These are phyloP conservation scores for Sisymbrium irio DNA, from an alignment of 345 rosid species.

Conservation along the genomic window DNA sequence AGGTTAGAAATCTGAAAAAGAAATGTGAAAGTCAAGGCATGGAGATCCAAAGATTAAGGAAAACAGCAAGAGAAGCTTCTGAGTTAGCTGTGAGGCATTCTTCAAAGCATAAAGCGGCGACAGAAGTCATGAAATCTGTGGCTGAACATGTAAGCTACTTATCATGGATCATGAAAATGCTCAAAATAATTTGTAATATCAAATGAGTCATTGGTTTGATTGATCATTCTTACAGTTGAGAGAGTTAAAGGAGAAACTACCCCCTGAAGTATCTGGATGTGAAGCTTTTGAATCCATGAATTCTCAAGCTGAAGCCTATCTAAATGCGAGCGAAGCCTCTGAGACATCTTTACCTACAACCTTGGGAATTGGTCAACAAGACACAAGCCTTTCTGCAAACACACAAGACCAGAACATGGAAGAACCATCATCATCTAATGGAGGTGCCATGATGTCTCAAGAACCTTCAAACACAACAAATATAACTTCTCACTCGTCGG, in stretches of 20 bases:
- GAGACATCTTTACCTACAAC: slow-evolving; percentile 37
- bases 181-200: not conserved
- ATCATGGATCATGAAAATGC: slow-evolving; percentile 2
- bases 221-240: slow-evolving; percentile 48
- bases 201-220: not conserved
- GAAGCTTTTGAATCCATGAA: slow-evolving; percentile 57
- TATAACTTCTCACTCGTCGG: slow-evolving; percentile 25
- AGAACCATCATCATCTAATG: slow-evolving; percentile 26
- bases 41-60: slow-evolving; percentile 54
- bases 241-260: slow-evolving; percentile 54
- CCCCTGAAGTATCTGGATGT: slow-evolving; percentile 47
- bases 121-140: slow-evolving; percentile 54
- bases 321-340: slow-evolving; percentile 34
- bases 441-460: slow-evolving; percentile 30
- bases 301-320: slow-evolving; percentile 54
- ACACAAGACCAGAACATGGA: slow-evolving; percentile 31
- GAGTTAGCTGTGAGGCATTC: slow-evolving; percentile 47
- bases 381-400: slow-evolving; percentile 16
- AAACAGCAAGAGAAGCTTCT: slow-evolving; percentile 50
- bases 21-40: slow-evolving; percentile 63
- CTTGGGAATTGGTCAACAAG: slow-evolving; percentile 25
- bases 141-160: slow-evolving; percentile 50
- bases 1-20: slow-evolving; percentile 63
- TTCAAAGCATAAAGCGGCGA: slow-evolving; percentile 55
- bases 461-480: slow-evolving; percentile 33